Evolutionary conservation across 495 filamentous ascomycete species (phyloP).

Genomic region (Talaromyces wortmannii): DNA sequence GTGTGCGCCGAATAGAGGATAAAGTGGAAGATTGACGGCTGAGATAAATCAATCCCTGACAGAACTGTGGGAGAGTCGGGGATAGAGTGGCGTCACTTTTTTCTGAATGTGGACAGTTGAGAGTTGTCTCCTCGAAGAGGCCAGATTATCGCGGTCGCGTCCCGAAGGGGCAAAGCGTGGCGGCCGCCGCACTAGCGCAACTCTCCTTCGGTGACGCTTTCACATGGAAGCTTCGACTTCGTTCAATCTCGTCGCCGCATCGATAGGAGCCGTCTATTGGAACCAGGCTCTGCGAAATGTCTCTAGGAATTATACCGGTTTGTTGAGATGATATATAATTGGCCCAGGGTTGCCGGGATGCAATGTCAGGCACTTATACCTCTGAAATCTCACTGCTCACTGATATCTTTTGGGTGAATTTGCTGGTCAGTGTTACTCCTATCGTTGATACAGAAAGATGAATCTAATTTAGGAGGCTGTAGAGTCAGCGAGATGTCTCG

Average conservation of each 20-base stretch:
- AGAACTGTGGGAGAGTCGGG: neutral
- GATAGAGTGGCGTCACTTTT: neutral
- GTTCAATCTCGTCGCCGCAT: no score
- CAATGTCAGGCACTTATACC: conserved; percentile 4
- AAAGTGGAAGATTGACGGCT: no score
- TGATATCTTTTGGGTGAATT: conserved; percentile 6
- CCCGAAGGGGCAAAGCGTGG: conserved; percentile 4
- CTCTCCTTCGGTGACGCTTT: no score
- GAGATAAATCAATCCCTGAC: neutral
- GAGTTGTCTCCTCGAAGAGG: neutral
- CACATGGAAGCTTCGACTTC: no score
- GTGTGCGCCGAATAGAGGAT: neutral
- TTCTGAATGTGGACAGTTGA: neutral
- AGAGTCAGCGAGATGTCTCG: conserved; percentile 57
- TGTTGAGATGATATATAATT: neutral
- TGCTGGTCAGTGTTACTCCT: conserved; percentile 21
- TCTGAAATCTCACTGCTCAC: conserved; percentile 2
- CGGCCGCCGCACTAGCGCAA: neutral
- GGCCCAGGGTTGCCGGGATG: neutral
- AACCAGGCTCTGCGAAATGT: no score
- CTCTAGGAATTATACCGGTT: no score
- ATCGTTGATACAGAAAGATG: no score
- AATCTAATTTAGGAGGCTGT: neutral
- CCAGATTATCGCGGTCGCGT: conserved; percentile 1
- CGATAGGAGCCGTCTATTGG: no score